phyloP scores from a whole-genome alignment of 768 basidiomycete genomes.

The Erythrobasidium yunnanense region DNA sequence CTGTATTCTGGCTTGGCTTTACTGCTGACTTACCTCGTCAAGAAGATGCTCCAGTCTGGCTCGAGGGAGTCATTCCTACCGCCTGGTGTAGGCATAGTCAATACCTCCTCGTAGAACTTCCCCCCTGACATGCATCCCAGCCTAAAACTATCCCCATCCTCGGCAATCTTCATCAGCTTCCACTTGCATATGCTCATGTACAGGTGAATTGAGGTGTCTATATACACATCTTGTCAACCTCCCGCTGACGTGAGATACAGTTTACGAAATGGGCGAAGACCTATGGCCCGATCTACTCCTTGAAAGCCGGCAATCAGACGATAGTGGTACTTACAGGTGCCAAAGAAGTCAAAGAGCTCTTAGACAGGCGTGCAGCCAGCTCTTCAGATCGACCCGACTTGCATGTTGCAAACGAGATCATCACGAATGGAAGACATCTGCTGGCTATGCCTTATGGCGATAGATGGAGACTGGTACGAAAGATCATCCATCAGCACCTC shows the following conservation, averaged over 20 bases:
- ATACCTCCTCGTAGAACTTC: not conserved
- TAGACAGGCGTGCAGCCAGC: conserved; percentile 20
- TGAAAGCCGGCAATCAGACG: conserved; percentile 5
- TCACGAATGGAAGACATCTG: not conserved
- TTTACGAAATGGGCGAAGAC: conserved; percentile 27
- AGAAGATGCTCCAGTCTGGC: not conserved
- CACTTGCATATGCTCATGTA: conserved; percentile 24
- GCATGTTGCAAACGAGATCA: conserved; percentile 23
- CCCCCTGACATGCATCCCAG: not conserved
- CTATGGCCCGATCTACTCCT: conserved; percentile 30
- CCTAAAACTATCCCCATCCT: conserved; percentile 23
- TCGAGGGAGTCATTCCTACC: conserved; percentile 15
- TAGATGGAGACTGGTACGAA: not conserved
- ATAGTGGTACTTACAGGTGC: conserved; percentile 11
- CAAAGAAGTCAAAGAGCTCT: conserved; percentile 22
- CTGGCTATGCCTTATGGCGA: not conserved
- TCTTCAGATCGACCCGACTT: conserved; percentile 22
- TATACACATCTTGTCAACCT: no score
- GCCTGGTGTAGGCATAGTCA: not conserved
- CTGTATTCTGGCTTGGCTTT: no score
- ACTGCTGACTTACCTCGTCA: not conserved
- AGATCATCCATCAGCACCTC: conserved; percentile 5
- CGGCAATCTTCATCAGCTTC: conserved; percentile 30
- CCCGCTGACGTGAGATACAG: not conserved
- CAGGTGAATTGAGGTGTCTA: no score